These are phyloP conservation scores for Colletotrichum tropicale DNA, from an alignment of 2,329 filamentous ascomycete genomes.

Conservation along the genomic window DNA sequence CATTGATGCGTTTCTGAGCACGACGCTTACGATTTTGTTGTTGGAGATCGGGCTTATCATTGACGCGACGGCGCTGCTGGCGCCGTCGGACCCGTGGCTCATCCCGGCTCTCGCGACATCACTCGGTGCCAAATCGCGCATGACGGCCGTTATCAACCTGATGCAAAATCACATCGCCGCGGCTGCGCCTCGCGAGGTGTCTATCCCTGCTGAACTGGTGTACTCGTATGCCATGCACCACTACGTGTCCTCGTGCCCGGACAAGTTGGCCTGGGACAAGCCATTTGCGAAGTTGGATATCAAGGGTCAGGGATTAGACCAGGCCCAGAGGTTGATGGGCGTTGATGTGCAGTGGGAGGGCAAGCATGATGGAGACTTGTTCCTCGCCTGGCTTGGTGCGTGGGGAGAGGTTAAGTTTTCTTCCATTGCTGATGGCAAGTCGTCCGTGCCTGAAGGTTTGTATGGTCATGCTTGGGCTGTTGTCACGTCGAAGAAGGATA, in stretches of 20 bases:
- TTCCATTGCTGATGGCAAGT: conserved; percentile 24
- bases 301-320: not conserved
- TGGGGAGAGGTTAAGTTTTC: conserved; percentile 38
- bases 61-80: conserved; percentile 30
- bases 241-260: conserved; percentile 31
- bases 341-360: conserved; percentile 19
- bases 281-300: not conserved
- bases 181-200: conserved; percentile 34
- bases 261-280: not conserved
- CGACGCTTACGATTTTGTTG: conserved; percentile 26
- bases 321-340: not conserved
- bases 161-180: conserved; percentile 40
- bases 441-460: conserved; percentile 32
- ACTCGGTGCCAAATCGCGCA: conserved; percentile 37
- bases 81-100: conserved; percentile 35
- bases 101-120: conserved; percentile 34
- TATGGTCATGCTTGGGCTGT: conserved; percentile 40
- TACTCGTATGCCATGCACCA: conserved; percentile 33
- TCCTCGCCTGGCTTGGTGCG: conserved; percentile 39
- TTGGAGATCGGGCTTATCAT: conserved; percentile 34
- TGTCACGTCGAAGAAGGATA: conserved; percentile 29
- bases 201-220: conserved; percentile 33
- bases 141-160: conserved; percentile 40
- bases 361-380: conserved; percentile 27
- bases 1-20: conserved; percentile 32